Conservation (phyloP, 257 asterid genomes). For the Nicotiana knightiana region DNA sequence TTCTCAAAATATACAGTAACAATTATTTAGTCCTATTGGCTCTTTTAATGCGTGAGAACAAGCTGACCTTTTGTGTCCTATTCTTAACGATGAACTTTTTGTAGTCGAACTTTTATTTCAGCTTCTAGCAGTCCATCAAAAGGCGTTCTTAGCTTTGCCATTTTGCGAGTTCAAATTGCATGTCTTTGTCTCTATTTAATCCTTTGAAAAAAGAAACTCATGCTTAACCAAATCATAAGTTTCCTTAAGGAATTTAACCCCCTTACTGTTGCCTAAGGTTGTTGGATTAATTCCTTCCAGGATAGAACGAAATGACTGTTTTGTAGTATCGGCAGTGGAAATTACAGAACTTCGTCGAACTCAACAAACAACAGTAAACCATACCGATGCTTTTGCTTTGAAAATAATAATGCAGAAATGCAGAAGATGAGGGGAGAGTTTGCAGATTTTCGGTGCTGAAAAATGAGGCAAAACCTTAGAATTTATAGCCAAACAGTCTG, state of each 20-base stretch:
- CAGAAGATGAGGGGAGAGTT: too few relatives aligned
- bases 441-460: too few relatives aligned
- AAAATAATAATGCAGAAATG: too few relatives aligned
- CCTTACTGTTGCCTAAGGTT: too few relatives aligned
- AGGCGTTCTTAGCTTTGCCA: background rate
- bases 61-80: background rate
- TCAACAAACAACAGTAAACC: too few relatives aligned
- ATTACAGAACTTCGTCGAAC: too few relatives aligned
- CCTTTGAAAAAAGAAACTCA: background rate
- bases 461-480: too few relatives aligned
- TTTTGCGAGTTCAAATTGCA: background rate
- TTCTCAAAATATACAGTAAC: background rate
- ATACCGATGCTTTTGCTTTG: too few relatives aligned
- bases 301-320: too few relatives aligned
- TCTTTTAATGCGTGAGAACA: background rate
- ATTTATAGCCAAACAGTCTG: too few relatives aligned
- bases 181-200: background rate
- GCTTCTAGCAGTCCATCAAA: slow-evolving; percentile 4
- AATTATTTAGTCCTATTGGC: background rate
- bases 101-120: background rate
- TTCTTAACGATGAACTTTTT: background rate
- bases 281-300: too few relatives aligned
- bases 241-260: background rate
- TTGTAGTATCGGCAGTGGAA: too few relatives aligned
- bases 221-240: background rate